Base-by-base conservation (phyloP, 129 eudicot species). In the Arctium minus region DNA sequence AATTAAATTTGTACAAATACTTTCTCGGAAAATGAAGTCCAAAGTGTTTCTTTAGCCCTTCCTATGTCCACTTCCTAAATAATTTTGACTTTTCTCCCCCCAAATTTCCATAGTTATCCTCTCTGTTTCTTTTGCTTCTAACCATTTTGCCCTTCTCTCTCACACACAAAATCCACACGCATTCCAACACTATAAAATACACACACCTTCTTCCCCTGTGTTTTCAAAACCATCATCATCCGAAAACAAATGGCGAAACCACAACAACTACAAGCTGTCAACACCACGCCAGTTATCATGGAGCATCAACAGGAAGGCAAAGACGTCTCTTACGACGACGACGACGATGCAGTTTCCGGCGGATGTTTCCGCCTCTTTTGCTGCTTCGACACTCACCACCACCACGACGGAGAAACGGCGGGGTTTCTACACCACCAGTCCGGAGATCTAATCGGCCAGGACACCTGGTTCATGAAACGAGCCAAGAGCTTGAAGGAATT, bases 401-500 rank as follows among this genome's bases (percentile, higher is more conserved):
- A 35, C 48, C 50, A 79, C 18, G 88, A 85, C 65, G 81, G 73
- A 15, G 87, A 73, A 68, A 53, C 87, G 2, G 74, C 87, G 22
- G 83, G 62, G 5, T 71, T 78, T 46, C 74, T 80, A 2, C 82
- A 77, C 69, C 87, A 32, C 76, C 53, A 84, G 17, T 44, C 81
- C 13, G 87, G 85, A 73, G 89, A 78, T n/a, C 67, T 81, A n/a
- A 74, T 78, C 6, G 22, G 56, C 8, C 62, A 85, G 40, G 94
- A 90, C 33, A 12, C 88, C 0, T 92, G 98, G 98, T 35, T 89
- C 53, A 88, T 84, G 81, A 73, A 46, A 50, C 78, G 87, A 29
- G 56, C 91, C 5, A 91, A 90, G 86, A 77, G 84, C 29, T 60
- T 91, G 50, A 92, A 85, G 85, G 94, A 89, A 38, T 85, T 83